Evolutionary conservation across 1,139 yeast genomes (phyloP), one percentile per base, ranked within the genome.

Genomic region (Candida pseudoviswanathii): DNA sequence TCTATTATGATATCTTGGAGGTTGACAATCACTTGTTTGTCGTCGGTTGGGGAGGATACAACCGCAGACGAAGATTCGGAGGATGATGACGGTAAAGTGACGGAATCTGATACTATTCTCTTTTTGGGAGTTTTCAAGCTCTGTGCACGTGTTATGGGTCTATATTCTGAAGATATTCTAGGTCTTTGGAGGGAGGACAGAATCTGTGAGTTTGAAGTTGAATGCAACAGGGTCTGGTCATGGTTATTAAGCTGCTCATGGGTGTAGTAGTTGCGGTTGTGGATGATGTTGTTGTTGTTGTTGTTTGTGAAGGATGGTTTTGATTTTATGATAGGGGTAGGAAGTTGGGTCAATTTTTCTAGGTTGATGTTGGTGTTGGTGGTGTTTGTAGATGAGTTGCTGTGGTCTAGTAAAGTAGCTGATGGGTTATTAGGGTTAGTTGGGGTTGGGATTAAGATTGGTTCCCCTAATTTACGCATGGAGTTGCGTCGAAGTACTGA

Each of bases 291-390:
- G 45, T n/a, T 39, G 38, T 21, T 34, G 26, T 27, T 39, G 32
- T 26, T 36, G 43, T 44, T 50, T 25, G 57, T 48, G 54, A 64
- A 65, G 2, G 67, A 60, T 2, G 66, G 67, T 71, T 81, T 61
- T 25, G 41, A 37, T 72, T 84, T 36, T 70, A 80, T 51, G 72
- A 83, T 57, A 69, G 91, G 44, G 75, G 83, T 69, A 65, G 85
- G 62, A 29, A 52, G 36, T 44, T 49, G 57, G 73, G 81, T 54
- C 74, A 84, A 54, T 66, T 79, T 51, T 64, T 88, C 57, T 81
- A 84, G 59, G 5, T 25, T 24, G 6, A 37, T 37, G 21, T 37
- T 25, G 27, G 16, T 3, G 22, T n/a, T 24, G 41, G 26, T 25
- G 41, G 9, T 5, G 30, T 25, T 16, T 16, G 16, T 16, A 16